Evolutionary conservation across 768 basidiomycete genomes (phyloP), one percentile per base, ranked within the genome.

Genomic region (Amyloporia xantha): DNA sequence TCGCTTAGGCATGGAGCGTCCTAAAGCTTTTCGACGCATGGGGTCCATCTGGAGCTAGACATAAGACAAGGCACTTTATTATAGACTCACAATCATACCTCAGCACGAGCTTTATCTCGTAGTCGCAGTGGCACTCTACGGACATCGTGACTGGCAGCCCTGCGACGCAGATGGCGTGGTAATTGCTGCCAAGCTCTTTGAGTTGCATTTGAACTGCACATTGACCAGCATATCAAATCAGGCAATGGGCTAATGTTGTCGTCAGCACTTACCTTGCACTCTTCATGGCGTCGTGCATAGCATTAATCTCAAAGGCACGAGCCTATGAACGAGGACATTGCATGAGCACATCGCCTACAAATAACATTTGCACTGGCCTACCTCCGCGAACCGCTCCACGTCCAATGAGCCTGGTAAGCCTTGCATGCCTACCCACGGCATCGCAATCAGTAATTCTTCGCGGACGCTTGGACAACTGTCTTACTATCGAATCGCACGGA

Each of bases 81-180:
- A n/a, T n/a, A n/a, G n/a, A n/a, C n/a, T n/a, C n/a, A n/a, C n/a
- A n/a, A n/a, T 59, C 68, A 48, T 58, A 91, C 94, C 77, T 98
- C 95, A 24, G 81, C 74, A 17, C 74, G 74, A 3, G 95, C 94
- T 62, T 86, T 88, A 40, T 79, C 81, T 47, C 94, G 77, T 25
- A 98, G 71, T 15, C 87, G 76, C n/a, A 78, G 63, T 1, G 95
- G 95, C 25, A 99, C 90, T 10, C 94, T 81, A 3, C 91, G 83
- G 20, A 92, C 83, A 65, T 97, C 87, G 65, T 98, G 95, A 59
- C 91, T 93, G 2, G 96, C 95, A 10, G 95, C 95, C 60, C 95
- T 75, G 39, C 95, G 77, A 24, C 96, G 79, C 20, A 99, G 75
- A 66, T 93, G 90, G 15, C 95, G 79, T 10, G 95, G 95, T 5